A percentile compares a stretch with the other conserved stretches of the same genome.
Evolutionary conservation across 2,329 filamentous ascomycete genomes (phyloP).

Genomic region (Aureobasidium sp.): DNA sequence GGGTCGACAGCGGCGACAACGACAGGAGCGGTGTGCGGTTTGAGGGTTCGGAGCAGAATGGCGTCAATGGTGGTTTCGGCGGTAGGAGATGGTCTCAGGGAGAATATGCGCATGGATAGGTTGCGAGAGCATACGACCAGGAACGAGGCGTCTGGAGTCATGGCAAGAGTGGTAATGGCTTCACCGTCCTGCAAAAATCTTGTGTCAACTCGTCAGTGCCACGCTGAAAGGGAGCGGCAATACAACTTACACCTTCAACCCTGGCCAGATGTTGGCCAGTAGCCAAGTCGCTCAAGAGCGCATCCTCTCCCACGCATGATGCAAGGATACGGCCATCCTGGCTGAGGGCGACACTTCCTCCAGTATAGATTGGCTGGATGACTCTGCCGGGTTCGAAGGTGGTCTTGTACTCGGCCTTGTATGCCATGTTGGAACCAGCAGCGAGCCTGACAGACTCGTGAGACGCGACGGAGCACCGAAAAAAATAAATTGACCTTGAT

Average conservation of each 20-base stretch:
- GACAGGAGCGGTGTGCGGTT: slow-evolving; percentile 85
- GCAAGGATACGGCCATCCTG: slow-evolving; percentile 74
- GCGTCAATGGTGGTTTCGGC: slow-evolving; percentile 54
- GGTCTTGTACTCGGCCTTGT: slow-evolving; percentile 61
- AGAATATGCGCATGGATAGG: slow-evolving; percentile 89
- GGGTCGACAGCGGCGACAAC: slow-evolving; percentile 77
- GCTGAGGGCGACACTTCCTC: slow-evolving; percentile 79
- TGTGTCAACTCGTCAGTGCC: slow-evolving; percentile 35
- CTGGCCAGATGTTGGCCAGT: slow-evolving; percentile 75
- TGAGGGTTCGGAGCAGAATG: slow-evolving; percentile 69
- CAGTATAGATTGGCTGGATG: slow-evolving; percentile 89
- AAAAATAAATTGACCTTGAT: slow-evolving; percentile 1
- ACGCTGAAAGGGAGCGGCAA: slow-evolving; percentile 14
- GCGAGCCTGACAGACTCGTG: neutral
- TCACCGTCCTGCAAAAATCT: slow-evolving; percentile 48
- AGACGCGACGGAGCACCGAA: neutral
- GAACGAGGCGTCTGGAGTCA: slow-evolving; percentile 83
- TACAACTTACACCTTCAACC: slow-evolving; percentile 70
- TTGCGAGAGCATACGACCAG: slow-evolving; percentile 89
- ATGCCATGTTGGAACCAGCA: slow-evolving; percentile 37
- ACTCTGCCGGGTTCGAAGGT: slow-evolving; percentile 80
- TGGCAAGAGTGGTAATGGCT: slow-evolving; percentile 66
- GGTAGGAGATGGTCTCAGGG: slow-evolving; percentile 54
- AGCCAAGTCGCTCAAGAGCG: slow-evolving; percentile 73
- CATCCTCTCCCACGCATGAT: slow-evolving; percentile 87